Evolutionary conservation across 345 rosid genomes (phyloP), one percentile per base, ranked within the genome.

Genomic region (Citrus mangshanensis): DNA sequence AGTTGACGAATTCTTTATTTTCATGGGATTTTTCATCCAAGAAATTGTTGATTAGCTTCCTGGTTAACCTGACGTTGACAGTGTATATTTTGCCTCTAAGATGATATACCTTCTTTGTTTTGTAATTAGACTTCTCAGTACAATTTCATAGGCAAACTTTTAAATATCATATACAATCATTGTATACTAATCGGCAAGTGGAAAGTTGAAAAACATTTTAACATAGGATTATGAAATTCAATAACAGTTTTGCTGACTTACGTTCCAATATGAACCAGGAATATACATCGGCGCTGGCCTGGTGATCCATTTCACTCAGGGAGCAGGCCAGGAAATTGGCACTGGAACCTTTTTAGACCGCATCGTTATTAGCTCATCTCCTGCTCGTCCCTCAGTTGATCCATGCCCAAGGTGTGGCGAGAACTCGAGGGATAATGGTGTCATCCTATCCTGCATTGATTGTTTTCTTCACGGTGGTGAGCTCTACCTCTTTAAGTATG

Each of bases 301-400:
- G 77, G 98, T 92, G 72, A 87, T 91, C 27, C 97, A 92, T 80
- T 93, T 92, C 83, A 93, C 98, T 64, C 87, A 90, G 3, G 93
- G 86, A 67, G 89, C 81, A 46, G 95, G 97, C 18, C 87, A 80
- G 1, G 97, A 93, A 77, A 85, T 83, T 21, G 90, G 93, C 82
- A 89, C 91, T 0, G 95, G 94, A 37, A 91, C 91, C 7, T 30
- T 88, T 58, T 24, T 92, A 24, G 98, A 93, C 86, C 88, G 84
- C 6, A 14, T 92, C 69, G 75, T 89, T 64, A 70, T 81, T 68
- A 92, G 93, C 74, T 86, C 87, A 5, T 74, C 89, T 34, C 86
- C 91, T 0, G 76, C 89, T 62, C 86, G 72, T 42, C 35, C 84
- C 69, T 55, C 84, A 0, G 88, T 60, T n/a, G 81, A 66, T 19